Base-by-base conservation (phyloP, 768 basidiomycete species). In the Tulasnella sp. region DNA sequence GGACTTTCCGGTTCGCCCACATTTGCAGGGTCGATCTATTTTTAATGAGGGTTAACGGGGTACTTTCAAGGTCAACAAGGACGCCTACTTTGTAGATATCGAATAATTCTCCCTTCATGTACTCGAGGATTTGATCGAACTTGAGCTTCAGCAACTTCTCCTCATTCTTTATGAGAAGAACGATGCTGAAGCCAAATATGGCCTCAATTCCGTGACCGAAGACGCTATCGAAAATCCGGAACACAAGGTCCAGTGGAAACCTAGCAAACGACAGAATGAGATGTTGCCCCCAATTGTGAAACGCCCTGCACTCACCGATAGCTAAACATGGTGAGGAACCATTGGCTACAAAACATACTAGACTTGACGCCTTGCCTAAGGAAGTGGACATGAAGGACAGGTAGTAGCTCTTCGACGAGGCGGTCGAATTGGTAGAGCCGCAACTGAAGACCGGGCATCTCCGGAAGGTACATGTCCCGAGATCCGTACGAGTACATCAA, bases 321-420 rank as follows among this genome's bases (percentile, higher is more conserved):
- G 66, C 89, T 88, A 73, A 98, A 98, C 67, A 99, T 71, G 0
- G 96, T 98, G 67, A 99, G 74, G 69, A 98, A 97, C 96, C 96
- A 99, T 62, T 98, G 96, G 12, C 89, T 91, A 65, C 90, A 94
- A 67, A 86, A 98, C 92, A 99, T 98, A 71, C 86, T 93, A 43
- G 90, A 92, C 68, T 97, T 98, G 66, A 98, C 73, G 29, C 93
- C 94, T 69, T 96, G 87, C 29, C 93, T 80, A 29, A 94, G 70
- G 65, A 99, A 88, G 69, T 98, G 96, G 21, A 94, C 72, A 65
- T 98, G 91, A 5, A 98, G 73, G 4, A 93, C 86, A 4, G 96
- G 96, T 3, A 97, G 72, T 8, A 94, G 66, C 62, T 99, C 96
- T 67, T 99, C 96, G 41, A 96, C 71, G 48, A 97, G 71, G 27